Evolutionary conservation across 441 rosid genomes (phyloP).

Genomic region (Metrosideros polymorpha): DNA sequence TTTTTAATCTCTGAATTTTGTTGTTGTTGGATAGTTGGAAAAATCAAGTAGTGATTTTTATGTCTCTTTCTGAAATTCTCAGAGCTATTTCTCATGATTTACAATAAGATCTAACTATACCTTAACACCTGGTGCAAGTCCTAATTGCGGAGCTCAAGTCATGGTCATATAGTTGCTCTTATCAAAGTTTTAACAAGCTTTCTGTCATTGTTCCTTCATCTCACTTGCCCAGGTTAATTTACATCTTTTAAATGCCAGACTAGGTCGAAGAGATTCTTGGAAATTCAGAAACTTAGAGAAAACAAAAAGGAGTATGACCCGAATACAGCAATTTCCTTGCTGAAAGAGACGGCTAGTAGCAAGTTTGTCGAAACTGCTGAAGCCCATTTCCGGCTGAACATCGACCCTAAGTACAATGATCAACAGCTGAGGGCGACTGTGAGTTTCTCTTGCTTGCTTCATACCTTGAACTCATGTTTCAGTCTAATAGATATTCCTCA

Average conservation of each 20-base stretch:
- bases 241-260: conserved; percentile 42
- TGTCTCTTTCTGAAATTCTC: neutral
- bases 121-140: neutral
- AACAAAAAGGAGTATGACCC: conserved; percentile 71
- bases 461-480: neutral
- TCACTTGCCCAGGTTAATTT: neutral
- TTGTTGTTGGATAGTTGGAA: neutral
- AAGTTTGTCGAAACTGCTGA: conserved; percentile 91
- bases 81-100: neutral
- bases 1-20: neutral
- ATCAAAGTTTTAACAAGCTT: neutral
- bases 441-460: conserved; percentile 10
- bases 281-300: conserved; percentile 92
- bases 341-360: conserved; percentile 63
- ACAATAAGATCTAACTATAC: neutral
- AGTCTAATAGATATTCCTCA: neutral
- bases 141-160: neutral
- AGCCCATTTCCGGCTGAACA: conserved; percentile 98
- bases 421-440: conserved; percentile 98
- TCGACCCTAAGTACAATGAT: conserved; percentile 94
- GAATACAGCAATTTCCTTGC: conserved; percentile 66
- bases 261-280: conserved; percentile 98
- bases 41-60: neutral
- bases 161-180: neutral
- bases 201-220: neutral